Evolutionary conservation across 192 early-diverging fungal genomes (phyloP), one percentile per base, ranked within the genome.

Genomic region (Phlyctochytrium arcticum): DNA sequence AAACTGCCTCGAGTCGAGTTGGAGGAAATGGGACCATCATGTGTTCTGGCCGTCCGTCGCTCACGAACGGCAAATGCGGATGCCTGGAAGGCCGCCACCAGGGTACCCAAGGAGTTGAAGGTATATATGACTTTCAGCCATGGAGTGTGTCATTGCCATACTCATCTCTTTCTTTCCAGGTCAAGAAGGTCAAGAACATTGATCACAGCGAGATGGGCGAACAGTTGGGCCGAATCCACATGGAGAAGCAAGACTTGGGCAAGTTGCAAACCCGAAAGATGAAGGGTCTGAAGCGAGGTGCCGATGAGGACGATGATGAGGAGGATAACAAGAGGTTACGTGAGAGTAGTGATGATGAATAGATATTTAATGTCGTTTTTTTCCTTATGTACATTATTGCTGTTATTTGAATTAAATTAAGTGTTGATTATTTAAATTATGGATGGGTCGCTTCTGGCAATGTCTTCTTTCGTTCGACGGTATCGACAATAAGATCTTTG

Each of bases 251-350:
- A 73, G 87, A 96, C 48, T 83, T 99, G 47, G 67, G 79, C 56
- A 91, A 92, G 82, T 80, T 99, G 76, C 95, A 99, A 75, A 96
- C 95, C 1, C 82, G 96, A 68, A 99, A 99, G 83, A 93, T 99
- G 89, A 97, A 98, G 84, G 96, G 91, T 36, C 78, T 99, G 68
- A 95, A 95, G 81, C 60, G 82, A 17, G 64, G 66, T n/a, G 69
- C 68, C 10, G 65, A 29, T 6, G 72, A 78, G 36, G 67, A 63
- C 5, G 77, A 69, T 19, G 77, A 70, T 9, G 79, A 74, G n/a
- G 74, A 67, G 24, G 74, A 50, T 21, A 69, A 58, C 3, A 66
- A 56, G 21, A 19, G 39, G 21, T 19, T n/a, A 44, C 12, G 39
- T 19, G 39, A 44, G 39, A 44, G 39, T 12, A 44, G 12, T 44